Base-by-base conservation (phyloP, 768 basidiomycete species). In the Tylopilus subfusipes region DNA sequence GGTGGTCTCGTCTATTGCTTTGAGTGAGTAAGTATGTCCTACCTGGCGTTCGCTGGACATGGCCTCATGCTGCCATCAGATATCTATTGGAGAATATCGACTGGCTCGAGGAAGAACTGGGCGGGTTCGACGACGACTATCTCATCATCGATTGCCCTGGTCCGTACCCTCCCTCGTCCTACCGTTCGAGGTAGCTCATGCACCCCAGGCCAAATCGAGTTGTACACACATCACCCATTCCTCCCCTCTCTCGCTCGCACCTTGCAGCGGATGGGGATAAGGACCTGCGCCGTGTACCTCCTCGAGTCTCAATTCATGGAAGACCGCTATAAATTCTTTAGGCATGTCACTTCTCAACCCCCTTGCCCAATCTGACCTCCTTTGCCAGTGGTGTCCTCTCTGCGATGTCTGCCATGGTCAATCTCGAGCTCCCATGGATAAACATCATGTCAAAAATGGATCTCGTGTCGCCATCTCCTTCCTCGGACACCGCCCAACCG, bases 381-480 rank as follows among this genome's bases (percentile, higher is more conserved):
- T 24, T 29, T 49, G 11, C 19, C 60, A 93, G 93, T 54, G 97
- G 97, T 19, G 96, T 98, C 9, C 78, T 99, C 53, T 91, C 90
- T 40, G 97, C 97, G 27, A 98, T 99, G 97, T 94, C 92, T 34
- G 94, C 96, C 27, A 99, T 99, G 97, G 90, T 98, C 33, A 94
- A 93, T 63, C 81, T 99, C 38, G 97, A 98, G 66, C 85, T 97
- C 33, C 94, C 95, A 1, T 95, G 93, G 88, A 86, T 99, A 57
- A 98, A 98, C 64, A 74, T 98, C 68, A 93, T 99, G 90, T 96
- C 93, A 42, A 99, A 99, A 73, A 98, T 99, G 97, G 97, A 99
- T 71, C 81, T 99, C 42, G 90, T 98, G 43, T 91, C 83, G 0
- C 25, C 61, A 1, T 31, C 58, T 2, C 10, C 62, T 6, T 71